Evolutionary conservation across 2,329 filamentous ascomycete genomes (phyloP).

Genomic region (Tolypocladium tundrense): DNA sequence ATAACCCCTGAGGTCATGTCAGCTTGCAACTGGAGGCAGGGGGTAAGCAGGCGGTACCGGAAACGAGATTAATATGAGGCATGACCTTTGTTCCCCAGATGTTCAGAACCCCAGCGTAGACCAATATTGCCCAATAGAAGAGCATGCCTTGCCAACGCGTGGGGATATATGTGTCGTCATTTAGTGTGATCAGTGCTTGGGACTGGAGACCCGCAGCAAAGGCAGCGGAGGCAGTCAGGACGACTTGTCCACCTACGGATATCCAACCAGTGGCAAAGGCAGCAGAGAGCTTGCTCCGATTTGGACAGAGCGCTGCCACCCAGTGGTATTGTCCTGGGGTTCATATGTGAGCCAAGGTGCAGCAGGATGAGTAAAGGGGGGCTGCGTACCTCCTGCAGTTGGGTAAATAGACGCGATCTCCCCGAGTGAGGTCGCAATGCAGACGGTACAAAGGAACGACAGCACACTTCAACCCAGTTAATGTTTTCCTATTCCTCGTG

Average conservation of each 20-base stretch:
- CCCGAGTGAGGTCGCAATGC: slow-evolving; percentile 26
- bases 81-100: slow-evolving; percentile 28
- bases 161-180: slow-evolving; percentile 27
- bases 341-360: background rate
- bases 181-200: slow-evolving; percentile 32
- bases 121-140: slow-evolving; percentile 33
- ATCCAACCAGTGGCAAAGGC: slow-evolving; percentile 28
- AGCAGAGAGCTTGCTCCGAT: slow-evolving; percentile 1
- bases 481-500: background rate
- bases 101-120: slow-evolving; percentile 27
- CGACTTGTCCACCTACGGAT: slow-evolving; percentile 33
- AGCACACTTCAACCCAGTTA: slow-evolving; percentile 22
- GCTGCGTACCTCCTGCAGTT: slow-evolving; percentile 17
- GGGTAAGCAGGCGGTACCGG: slow-evolving; percentile 1
- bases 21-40: background rate
- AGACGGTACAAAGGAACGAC: slow-evolving; percentile 27
- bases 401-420: slow-evolving; percentile 28
- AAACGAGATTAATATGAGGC: slow-evolving; percentile 22
- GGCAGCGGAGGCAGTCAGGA: slow-evolving; percentile 35
- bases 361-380: background rate
- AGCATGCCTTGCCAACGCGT: slow-evolving; percentile 34
- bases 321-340: slow-evolving; percentile 32
- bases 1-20: slow-evolving; percentile 10
- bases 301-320: slow-evolving; percentile 25
- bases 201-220: slow-evolving; percentile 33